These are phyloP conservation scores for Naganishia albida DNA, from an alignment of 1,284 basidiomycete species.

Conservation along the genomic window DNA sequence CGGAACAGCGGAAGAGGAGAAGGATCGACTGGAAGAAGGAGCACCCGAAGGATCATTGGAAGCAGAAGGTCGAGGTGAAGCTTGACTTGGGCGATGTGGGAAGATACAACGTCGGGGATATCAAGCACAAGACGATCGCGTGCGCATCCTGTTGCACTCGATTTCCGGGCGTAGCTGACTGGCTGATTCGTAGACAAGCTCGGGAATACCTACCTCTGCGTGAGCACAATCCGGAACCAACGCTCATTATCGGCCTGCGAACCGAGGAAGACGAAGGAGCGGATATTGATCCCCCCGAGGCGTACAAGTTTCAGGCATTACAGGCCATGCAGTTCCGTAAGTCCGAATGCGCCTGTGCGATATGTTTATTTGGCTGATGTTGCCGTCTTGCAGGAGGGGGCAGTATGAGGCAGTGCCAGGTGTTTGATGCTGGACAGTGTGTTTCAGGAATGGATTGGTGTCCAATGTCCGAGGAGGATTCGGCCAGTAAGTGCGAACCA, in stretches of 20 bases:
- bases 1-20: conserved; percentile 24
- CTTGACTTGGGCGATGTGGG: conserved; percentile 44
- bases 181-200: conserved; percentile 38
- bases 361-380: conserved; percentile 15
- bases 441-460: conserved; percentile 90
- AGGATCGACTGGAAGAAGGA: conserved; percentile 25
- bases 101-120: conserved; percentile 32
- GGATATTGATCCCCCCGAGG: conserved; percentile 5
- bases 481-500: conserved; percentile 57
- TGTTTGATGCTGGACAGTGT: conserved; percentile 79
- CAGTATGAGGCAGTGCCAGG: conserved; percentile 56
- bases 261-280: conserved; percentile 20
- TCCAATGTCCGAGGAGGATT: conserved; percentile 67
- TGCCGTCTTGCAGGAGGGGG: neutral
- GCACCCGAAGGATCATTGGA: conserved; percentile 38
- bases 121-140: conserved; percentile 38
- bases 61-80: conserved; percentile 40
- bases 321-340: conserved; percentile 29
- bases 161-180: neutral
- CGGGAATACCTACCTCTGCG: conserved; percentile 39
- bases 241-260: conserved; percentile 33
- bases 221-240: conserved; percentile 16
- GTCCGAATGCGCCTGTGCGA: conserved; percentile 30
- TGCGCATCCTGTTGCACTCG: conserved; percentile 31
- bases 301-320: conserved; percentile 19